A percentile compares a stretch with the other conserved stretches of the same genome.
Conservation (phyloP, 495 filamentous ascomycete genomes). For the Penicillium tannophilum region DNA sequence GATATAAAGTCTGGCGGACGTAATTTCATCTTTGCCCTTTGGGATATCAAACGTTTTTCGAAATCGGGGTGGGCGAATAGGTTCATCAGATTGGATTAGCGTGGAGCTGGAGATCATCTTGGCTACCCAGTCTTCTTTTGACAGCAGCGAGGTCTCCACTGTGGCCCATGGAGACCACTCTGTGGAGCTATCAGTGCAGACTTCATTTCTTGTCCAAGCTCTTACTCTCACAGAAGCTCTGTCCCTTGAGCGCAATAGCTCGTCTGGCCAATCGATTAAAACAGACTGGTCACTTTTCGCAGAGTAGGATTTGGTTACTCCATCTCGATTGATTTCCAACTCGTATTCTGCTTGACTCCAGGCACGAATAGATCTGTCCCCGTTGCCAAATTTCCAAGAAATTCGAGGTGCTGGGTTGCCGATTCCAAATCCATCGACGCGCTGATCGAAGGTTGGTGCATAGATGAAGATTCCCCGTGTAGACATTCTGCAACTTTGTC, state of each 20-base stretch:
- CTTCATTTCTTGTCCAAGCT: background rate
- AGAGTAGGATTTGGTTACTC: background rate
- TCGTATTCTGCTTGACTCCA: slow-evolving; percentile 14
- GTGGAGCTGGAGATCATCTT: slow-evolving; percentile 10
- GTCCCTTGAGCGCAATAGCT: slow-evolving; percentile 10
- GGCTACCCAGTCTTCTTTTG: slow-evolving; percentile 12
- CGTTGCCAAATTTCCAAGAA: background rate
- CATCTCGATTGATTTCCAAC: slow-evolving; percentile 9
- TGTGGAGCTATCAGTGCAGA: background rate
- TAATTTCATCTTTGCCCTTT: background rate
- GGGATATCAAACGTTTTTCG: slow-evolving; percentile 6
- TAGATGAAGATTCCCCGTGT: background rate
- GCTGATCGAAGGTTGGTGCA: slow-evolving; percentile 7
- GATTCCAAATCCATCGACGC: background rate
- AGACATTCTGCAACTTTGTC: background rate
- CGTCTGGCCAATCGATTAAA: slow-evolving; percentile 14
- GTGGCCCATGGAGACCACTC: slow-evolving; percentile 16
- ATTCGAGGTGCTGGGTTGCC: background rate
- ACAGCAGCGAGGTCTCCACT: slow-evolving; percentile 15
- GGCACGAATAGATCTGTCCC: background rate
- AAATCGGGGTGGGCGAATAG: slow-evolving; percentile 12
- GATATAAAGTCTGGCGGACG: slow-evolving; percentile 11
- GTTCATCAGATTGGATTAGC: slow-evolving; percentile 2
- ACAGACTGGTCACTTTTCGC: slow-evolving; percentile 8
- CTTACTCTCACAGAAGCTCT: slow-evolving; percentile 7